phyloP scores from a whole-genome alignment of 345 rosid species.

The Firmiana major region DNA sequence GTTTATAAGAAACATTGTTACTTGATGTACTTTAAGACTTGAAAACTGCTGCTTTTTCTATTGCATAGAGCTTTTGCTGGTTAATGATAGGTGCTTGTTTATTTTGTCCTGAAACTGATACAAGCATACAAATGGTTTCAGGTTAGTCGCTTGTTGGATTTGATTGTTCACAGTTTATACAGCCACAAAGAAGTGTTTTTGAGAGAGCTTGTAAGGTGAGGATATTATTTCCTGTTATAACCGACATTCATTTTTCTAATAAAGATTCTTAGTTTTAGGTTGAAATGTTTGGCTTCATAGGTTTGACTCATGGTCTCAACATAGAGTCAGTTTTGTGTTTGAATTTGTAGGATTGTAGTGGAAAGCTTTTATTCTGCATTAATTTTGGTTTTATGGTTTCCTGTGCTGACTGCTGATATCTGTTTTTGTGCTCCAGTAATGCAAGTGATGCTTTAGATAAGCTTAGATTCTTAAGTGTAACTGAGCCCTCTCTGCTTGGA shows the following conservation, averaged over 20 bases:
- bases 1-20: too few relatives aligned
- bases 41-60: background rate
- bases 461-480: too few relatives aligned
- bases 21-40: background rate
- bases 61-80: background rate
- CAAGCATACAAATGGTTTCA: conserved; percentile 27
- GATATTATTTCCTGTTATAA: background rate
- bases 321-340: background rate
- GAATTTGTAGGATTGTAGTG: background rate
- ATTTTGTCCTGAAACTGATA: background rate
- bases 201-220: conserved; percentile 92
- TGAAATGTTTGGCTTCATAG: background rate
- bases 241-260: too few relatives aligned
- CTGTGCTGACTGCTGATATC: conserved; percentile 1
- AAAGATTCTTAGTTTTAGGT: background rate
- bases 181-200: conserved; percentile 83
- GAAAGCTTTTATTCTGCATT: background rate
- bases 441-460: conserved; percentile 93
- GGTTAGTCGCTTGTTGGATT: conserved; percentile 69
- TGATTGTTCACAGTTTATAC: conserved; percentile 74
- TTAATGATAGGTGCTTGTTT: background rate
- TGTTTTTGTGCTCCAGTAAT: conserved; percentile 53
- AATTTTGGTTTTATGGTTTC: background rate
- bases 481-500: too few relatives aligned
- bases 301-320: background rate